Percentiles rank a stretch among this genome's conserved stretches.
Conservation (phyloP, 1,284 basidiomycete species). For the Microbotryum scabiosae region DNA sequence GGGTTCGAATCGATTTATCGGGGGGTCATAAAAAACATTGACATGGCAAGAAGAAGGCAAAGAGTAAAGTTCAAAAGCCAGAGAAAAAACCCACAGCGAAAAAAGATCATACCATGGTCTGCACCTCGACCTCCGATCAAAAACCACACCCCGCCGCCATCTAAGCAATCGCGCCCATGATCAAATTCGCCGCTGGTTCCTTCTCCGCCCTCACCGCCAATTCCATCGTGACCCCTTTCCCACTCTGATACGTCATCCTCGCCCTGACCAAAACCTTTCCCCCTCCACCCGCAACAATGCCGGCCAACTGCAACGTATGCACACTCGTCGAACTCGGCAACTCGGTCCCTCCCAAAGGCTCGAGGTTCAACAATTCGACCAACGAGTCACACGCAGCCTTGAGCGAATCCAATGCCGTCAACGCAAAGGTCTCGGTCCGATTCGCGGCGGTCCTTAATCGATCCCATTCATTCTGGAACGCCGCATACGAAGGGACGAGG, state of each 20-base stretch:
- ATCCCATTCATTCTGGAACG: constrained; percentile 93
- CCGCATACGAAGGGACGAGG: constrained; percentile 82
- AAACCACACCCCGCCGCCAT: constrained; percentile 3
- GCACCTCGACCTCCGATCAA: too few species aligned
- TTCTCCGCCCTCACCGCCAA: constrained; percentile 86
- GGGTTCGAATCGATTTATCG: too few species aligned
- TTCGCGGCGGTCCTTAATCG: constrained; percentile 64
- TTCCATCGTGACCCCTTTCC: constrained; percentile 91
- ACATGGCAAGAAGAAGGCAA: not conserved
- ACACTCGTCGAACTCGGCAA: constrained; percentile 70
- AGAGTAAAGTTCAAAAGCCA: not conserved
- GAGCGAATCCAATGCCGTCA: constrained; percentile 85
- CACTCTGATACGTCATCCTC: constrained; percentile 88
- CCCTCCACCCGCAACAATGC: constrained; percentile 75
- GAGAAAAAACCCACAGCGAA: not conserved
- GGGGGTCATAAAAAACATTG: not conserved
- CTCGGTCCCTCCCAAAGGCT: constrained; percentile 83
- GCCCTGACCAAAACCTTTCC: constrained; percentile 88
- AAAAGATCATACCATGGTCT: not conserved
- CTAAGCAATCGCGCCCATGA: constrained; percentile 70
- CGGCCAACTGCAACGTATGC: constrained; percentile 89
- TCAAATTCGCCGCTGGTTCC: constrained; percentile 72
- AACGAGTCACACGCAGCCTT: constrained; percentile 90
- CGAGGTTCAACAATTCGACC: constrained; percentile 92
- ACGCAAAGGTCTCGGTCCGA: constrained; percentile 86